Conservation (phyloP, 768 basidiomycete species). For the Kwoniella europaea region DNA sequence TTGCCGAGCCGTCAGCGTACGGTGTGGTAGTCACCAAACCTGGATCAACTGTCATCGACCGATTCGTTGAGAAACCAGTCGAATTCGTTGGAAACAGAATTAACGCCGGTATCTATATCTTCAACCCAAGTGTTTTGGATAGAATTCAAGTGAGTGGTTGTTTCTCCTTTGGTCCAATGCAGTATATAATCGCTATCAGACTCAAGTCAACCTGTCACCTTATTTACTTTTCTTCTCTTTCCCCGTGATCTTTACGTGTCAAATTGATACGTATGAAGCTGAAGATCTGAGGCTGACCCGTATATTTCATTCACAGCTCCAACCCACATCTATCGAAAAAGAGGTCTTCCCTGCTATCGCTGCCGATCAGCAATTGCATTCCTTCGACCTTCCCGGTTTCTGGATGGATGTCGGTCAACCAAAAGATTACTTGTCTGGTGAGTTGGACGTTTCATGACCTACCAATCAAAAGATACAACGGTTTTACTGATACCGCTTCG, state of each 20-base stretch:
- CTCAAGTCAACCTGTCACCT: too few species aligned
- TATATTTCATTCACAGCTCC: slow-evolving; percentile 48
- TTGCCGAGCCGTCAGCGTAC: slow-evolving; percentile 62
- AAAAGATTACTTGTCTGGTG: slow-evolving; percentile 59
- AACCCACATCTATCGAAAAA: slow-evolving; percentile 63
- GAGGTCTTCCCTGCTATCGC: slow-evolving; percentile 62
- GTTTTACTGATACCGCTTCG: too few species aligned
- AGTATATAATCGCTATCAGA: background rate
- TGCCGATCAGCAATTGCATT: slow-evolving; percentile 61
- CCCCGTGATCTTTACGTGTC: too few species aligned
- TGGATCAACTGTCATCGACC: slow-evolving; percentile 60
- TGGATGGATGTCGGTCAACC: slow-evolving; percentile 64
- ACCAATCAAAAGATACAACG: too few species aligned
- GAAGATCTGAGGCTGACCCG: slow-evolving; percentile 2
- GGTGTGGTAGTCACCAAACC: slow-evolving; percentile 62
- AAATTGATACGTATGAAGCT: too few species aligned
- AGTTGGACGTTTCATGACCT: slow-evolving; percentile 7
- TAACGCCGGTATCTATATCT: slow-evolving; percentile 64
- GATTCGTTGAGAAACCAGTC: slow-evolving; percentile 63
- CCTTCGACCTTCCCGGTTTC: slow-evolving; percentile 62
- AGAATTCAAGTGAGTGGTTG: slow-evolving; percentile 60
- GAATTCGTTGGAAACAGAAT: slow-evolving; percentile 63
- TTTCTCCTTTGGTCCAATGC: background rate
- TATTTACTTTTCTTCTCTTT: too few species aligned
- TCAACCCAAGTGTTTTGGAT: slow-evolving; percentile 62